These are phyloP conservation scores for Scheffersomyces stipitis DNA, from an alignment of 805 yeast species.

Conservation along the genomic window DNA sequence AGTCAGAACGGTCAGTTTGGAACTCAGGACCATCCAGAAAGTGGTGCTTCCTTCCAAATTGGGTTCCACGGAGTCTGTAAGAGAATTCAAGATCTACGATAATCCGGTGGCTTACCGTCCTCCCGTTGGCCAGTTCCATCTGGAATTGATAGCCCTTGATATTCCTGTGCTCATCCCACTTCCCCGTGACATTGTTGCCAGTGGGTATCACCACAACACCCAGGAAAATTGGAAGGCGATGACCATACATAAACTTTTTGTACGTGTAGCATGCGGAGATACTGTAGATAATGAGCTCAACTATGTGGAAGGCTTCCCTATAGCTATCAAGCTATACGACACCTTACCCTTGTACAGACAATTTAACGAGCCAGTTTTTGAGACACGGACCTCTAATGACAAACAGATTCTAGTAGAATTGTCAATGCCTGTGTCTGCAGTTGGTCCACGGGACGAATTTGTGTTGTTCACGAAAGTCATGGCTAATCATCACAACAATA, in stretches of 20 bases:
- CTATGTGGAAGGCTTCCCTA: conserved; percentile 42
- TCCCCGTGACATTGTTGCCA: conserved; percentile 52
- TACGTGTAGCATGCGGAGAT: conserved; percentile 34
- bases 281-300: conserved; percentile 27
- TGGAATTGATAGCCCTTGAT: conserved; percentile 53
- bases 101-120: conserved; percentile 38
- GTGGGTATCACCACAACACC: conserved; percentile 39
- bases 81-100: conserved; percentile 34
- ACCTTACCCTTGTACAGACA: conserved; percentile 56
- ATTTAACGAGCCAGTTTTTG: conserved; percentile 52
- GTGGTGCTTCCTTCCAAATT: conserved; percentile 41
- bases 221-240: conserved; percentile 40
- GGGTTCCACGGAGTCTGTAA: conserved; percentile 33
- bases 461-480: conserved; percentile 37
- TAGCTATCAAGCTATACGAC: conserved; percentile 56
- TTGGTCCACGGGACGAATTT: conserved; percentile 58
- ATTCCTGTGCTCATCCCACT: conserved; percentile 59
- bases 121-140: conserved; percentile 37
- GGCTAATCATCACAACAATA: conserved; percentile 36
- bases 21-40: conserved; percentile 51
- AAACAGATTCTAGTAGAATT: conserved; percentile 47
- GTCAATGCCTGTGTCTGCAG: conserved; percentile 49
- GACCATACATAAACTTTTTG: conserved; percentile 47
- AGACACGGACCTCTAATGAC: conserved; percentile 47
- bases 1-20: conserved; percentile 48